phyloP scores from a whole-genome alignment of 2,329 filamentous ascomycete species.

The Sphaerulina populicola region DNA sequence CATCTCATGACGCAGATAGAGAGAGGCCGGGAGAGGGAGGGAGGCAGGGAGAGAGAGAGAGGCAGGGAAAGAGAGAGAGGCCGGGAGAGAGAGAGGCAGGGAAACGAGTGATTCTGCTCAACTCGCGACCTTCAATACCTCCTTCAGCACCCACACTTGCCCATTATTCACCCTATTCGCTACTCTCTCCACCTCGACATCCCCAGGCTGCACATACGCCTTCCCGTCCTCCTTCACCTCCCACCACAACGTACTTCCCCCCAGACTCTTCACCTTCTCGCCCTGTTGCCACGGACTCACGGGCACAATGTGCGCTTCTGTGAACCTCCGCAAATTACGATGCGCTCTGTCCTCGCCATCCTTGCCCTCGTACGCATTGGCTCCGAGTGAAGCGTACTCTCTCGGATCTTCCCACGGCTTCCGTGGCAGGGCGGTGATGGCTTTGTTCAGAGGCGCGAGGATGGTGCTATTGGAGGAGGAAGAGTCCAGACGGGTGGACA shows the following conservation, averaged over 20 bases:
- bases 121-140: constrained; percentile 47
- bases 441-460: constrained; percentile 77
- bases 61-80: too few species aligned
- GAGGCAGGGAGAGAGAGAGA: too few species aligned
- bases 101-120: background rate
- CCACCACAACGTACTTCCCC: constrained; percentile 74
- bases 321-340: constrained; percentile 68
- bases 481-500: constrained; percentile 62
- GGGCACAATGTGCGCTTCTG: constrained; percentile 74
- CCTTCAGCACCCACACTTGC: constrained; percentile 71
- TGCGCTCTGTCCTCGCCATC: constrained; percentile 68
- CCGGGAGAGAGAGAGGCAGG: too few species aligned
- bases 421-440: constrained; percentile 64
- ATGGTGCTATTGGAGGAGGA: constrained; percentile 65
- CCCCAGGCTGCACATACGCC: constrained; percentile 66
- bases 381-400: constrained; percentile 62
- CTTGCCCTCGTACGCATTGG: constrained; percentile 64
- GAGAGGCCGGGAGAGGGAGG: too few species aligned
- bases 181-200: constrained; percentile 66
- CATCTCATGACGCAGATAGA: too few species aligned
- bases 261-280: constrained; percentile 57
- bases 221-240: constrained; percentile 56
- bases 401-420: constrained; percentile 78
- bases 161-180: constrained; percentile 75
- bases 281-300: constrained; percentile 65